Conservation (phyloP, 169 alveolate genomes). For the Cryptosporidium felis region DNA sequence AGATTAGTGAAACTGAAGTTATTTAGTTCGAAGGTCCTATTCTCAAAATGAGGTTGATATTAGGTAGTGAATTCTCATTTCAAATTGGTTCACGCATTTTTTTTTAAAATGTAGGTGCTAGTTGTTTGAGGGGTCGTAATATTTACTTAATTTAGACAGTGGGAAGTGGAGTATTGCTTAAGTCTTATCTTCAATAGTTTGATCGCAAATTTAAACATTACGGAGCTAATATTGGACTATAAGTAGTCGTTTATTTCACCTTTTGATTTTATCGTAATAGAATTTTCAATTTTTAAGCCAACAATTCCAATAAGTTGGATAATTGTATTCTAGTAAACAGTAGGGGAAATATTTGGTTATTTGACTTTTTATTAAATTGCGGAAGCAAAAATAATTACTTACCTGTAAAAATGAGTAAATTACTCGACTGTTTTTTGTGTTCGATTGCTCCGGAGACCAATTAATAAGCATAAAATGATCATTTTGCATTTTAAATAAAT, state of each 20-base stretch:
- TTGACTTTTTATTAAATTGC: background rate
- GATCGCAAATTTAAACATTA: too few species aligned
- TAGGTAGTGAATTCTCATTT: too few species aligned
- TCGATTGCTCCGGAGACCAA: slow-evolving; percentile 51
- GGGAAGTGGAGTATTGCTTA: too few species aligned
- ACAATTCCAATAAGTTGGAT: slow-evolving; percentile 6
- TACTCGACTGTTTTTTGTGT: slow-evolving; percentile 22
- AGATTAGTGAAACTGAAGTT: too few species aligned
- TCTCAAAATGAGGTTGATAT: too few species aligned
- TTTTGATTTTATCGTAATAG: background rate
- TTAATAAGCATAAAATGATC: background rate
- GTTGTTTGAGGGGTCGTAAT: too few species aligned
- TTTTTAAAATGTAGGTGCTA: too few species aligned
- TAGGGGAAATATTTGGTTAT: background rate
- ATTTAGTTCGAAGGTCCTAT: too few species aligned
- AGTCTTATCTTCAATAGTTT: too few species aligned
- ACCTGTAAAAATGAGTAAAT: slow-evolving; percentile 23
- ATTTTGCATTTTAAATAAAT: slow-evolving; percentile 30
- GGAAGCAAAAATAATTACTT: background rate
- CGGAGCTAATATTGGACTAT: too few species aligned
- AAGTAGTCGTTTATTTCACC: slow-evolving; percentile 25
- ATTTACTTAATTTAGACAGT: too few species aligned
- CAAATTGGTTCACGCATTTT: too few species aligned
- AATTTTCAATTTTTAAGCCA: background rate
- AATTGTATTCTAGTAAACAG: background rate